Conservation (phyloP, 2,329 filamentous ascomycete genomes). For the Bipolaris bicolor region DNA sequence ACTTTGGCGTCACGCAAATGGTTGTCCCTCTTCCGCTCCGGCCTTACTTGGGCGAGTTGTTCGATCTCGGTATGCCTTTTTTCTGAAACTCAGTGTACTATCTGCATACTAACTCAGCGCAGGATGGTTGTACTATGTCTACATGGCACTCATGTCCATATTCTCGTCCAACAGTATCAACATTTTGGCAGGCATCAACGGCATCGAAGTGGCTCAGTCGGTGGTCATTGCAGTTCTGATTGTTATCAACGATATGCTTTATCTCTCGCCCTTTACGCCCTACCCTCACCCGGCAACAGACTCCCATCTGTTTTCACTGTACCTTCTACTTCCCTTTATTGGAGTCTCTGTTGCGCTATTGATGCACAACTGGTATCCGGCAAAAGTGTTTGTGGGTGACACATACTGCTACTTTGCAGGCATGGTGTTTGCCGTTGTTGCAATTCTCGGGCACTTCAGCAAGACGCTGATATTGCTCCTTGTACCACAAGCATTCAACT, state of each 20-base stretch:
- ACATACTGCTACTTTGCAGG: constrained; percentile 99
- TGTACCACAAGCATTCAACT: constrained; percentile 95
- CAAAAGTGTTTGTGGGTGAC: constrained; percentile 93
- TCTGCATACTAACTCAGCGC: constrained; percentile 22
- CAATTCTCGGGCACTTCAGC: constrained; percentile 95
- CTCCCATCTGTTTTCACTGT: constrained; percentile 94
- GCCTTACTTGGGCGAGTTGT: constrained; percentile 80
- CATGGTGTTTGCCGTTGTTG: constrained; percentile 98
- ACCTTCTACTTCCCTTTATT: constrained; percentile 91
- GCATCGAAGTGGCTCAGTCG: constrained; percentile 94
- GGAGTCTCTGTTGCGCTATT: constrained; percentile 88
- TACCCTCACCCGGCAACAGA: constrained; percentile 94
- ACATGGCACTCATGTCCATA: constrained; percentile 96
- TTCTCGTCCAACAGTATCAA: constrained; percentile 99
- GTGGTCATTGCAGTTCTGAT: constrained; percentile 86
- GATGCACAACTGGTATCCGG: constrained; percentile 94
- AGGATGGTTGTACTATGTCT: constrained; percentile 78
- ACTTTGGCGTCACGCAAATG: constrained; percentile 95
- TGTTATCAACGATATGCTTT: constrained; percentile 84
- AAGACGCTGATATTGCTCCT: constrained; percentile 93
- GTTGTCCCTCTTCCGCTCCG: constrained; percentile 87
- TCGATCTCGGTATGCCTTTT: constrained; percentile 68
- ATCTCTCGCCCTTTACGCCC: constrained; percentile 72
- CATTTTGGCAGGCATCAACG: constrained; percentile 99
- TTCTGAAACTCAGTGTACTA: not conserved